Evolutionary conservation across 495 filamentous ascomycete genomes (phyloP).

Genomic region (Aspergillus conjunctus): DNA sequence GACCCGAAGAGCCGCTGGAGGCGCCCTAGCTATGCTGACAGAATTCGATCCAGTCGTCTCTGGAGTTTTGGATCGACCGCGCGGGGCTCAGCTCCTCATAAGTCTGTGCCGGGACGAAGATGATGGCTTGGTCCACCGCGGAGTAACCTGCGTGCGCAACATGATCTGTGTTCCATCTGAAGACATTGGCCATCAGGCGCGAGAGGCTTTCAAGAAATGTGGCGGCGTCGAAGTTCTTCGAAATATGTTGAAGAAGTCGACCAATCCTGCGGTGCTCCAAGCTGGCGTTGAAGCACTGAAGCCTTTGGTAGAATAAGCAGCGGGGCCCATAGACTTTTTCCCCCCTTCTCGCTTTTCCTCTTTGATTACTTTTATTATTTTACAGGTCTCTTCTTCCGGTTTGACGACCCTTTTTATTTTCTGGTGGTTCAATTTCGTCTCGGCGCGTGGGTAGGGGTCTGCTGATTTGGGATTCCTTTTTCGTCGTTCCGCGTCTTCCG

Average conservation of each 20-base stretch:
- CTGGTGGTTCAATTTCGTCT: constrained; percentile 1
- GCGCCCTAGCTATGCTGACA: constrained; percentile 81
- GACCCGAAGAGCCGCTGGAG: constrained; percentile 82
- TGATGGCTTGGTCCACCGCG: constrained; percentile 75
- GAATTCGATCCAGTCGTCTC: constrained; percentile 72
- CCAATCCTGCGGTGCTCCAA: constrained; percentile 64
- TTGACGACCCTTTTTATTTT: constrained; percentile 5
- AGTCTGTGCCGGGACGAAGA: constrained; percentile 73
- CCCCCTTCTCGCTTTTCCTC: neutral
- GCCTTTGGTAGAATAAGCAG: constrained; percentile 49
- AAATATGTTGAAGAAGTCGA: constrained; percentile 63
- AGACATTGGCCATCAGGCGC: constrained; percentile 43
- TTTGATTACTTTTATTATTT: constrained; percentile 13
- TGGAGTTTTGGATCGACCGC: constrained; percentile 65
- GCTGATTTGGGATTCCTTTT: neutral
- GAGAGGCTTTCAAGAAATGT: constrained; percentile 42
- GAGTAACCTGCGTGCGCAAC: constrained; percentile 69
- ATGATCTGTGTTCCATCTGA: constrained; percentile 45
- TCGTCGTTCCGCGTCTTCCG: neutral
- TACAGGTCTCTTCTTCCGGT: constrained; percentile 7
- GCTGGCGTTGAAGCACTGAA: constrained; percentile 65
- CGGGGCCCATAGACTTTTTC: constrained; percentile 8
- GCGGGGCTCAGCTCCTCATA: constrained; percentile 71
- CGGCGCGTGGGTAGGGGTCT: constrained; percentile 2
- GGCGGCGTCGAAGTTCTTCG: constrained; percentile 63